phyloP scores from a whole-genome alignment of 2,329 filamentous ascomycete species.

The Fusarium globosum region DNA sequence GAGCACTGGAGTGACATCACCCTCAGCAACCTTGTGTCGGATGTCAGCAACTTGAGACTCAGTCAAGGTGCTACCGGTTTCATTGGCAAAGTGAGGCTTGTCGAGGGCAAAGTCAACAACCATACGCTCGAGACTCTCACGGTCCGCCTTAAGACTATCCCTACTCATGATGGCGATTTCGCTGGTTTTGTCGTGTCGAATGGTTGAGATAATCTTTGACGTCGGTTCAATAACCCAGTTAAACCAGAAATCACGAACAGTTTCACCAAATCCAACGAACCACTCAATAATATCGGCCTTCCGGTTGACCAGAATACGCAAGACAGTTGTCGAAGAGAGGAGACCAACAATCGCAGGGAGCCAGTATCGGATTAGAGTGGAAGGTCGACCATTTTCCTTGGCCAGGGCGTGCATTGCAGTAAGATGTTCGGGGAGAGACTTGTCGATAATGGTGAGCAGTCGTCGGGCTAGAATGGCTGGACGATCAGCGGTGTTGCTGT shows the following conservation, averaged over 20 bases:
- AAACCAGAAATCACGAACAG: constrained; percentile 88
- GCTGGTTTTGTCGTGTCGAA: constrained; percentile 90
- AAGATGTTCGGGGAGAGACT: constrained; percentile 75
- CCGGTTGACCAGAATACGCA: constrained; percentile 79
- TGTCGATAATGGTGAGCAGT: constrained; percentile 74
- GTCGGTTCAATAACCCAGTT: constrained; percentile 95
- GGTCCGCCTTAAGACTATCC: constrained; percentile 88
- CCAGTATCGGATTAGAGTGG: constrained; percentile 86
- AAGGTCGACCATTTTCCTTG: constrained; percentile 78
- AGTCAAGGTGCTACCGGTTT: constrained; percentile 61
- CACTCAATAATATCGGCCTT: constrained; percentile 82
- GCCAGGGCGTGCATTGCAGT: constrained; percentile 66
- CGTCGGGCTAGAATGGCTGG: constrained; percentile 73
- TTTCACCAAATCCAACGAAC: constrained; percentile 82
- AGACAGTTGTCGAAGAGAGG: constrained; percentile 86
- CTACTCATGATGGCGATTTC: constrained; percentile 98
- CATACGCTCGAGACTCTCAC: constrained; percentile 95
- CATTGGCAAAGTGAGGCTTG: constrained; percentile 72
- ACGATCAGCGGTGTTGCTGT: constrained; percentile 57
- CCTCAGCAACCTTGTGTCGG: constrained; percentile 83
- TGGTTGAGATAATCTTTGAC: constrained; percentile 86
- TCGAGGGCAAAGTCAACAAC: constrained; percentile 95
- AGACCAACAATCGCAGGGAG: constrained; percentile 77
- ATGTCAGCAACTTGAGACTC: constrained; percentile 80
- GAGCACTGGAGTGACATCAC: constrained; percentile 91